Evolutionary conservation across 768 basidiomycete species (phyloP), one percentile per base, ranked within the genome.

Genomic region (Coprinopsis sp.): DNA sequence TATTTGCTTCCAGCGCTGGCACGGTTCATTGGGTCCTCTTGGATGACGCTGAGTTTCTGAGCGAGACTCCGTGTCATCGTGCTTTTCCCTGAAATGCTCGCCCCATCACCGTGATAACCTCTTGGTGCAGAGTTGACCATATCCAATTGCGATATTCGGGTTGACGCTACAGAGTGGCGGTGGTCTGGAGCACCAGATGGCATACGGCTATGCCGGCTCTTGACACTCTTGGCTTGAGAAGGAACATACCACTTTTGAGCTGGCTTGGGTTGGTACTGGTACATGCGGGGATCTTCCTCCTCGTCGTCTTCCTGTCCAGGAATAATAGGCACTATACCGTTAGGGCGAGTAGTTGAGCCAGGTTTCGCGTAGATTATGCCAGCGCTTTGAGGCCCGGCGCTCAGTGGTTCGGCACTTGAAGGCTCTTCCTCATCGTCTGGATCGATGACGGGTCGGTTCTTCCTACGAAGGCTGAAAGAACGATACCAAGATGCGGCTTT

Each of bases 401-500:
- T 37, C 23, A 34, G 44, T 37, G 37, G 34, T 38, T 25, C 19
- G 25, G 36, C 18, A 7, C 18, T 31, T 12, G 30, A n/a, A 29
- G 8, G 37, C n/a, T 51, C 46, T 50, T 62, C 60, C 24, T 65
- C 65, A 11, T 54, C 52, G 1, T 53, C 51, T 14, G 66, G 68
- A 47, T 69, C 66, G 30, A 67, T 65, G 13, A 63, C 53, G 25
- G 55, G 63, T 43, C 62, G 64, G 24, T 54, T 63, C 45, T 65
- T 64, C 41, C 54, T 64, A 22, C 67, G 63, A 18, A 64, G 60
- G 42, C 68, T 69, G 18, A 71, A 58, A 7, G 64, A 64, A 16
- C 69, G 63, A 41, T 69, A 71, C 72, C 70, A 73, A 11, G 69
- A 67, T 29, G 56, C 47, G 10, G 62, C 62, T 39, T 70, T 64